Conservation (phyloP, 768 basidiomycete species). For the Chalciporus sphaerocephalus region DNA sequence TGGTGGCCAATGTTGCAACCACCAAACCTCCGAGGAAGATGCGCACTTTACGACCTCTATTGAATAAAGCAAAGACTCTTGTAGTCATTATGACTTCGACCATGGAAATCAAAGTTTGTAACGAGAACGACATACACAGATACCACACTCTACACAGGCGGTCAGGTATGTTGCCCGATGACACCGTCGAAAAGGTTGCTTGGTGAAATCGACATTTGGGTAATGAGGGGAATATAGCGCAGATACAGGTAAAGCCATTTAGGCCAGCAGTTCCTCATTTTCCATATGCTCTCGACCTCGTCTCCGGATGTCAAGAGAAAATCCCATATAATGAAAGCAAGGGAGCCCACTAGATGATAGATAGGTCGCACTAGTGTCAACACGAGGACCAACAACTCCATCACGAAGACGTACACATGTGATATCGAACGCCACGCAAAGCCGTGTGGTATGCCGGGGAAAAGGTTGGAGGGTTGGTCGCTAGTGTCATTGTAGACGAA, state of each 20-base stretch:
- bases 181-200: neutral
- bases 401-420: conserved; percentile 4
- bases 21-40: neutral
- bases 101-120: conserved; percentile 9
- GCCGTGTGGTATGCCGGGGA: conserved; percentile 5
- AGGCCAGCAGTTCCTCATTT: neutral
- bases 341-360: conserved; percentile 27
- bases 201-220: neutral
- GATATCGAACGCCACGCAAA: conserved; percentile 4
- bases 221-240: neutral
- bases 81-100: conserved; percentile 22
- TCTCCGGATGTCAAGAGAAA: conserved; percentile 20
- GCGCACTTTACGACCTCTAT: conserved; percentile 29
- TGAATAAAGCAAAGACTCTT: conserved; percentile 26
- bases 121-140: neutral
- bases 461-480: neutral
- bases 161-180: neutral
- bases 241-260: neutral
- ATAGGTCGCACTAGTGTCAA: neutral
- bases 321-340: conserved; percentile 28
- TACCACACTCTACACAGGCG: neutral
- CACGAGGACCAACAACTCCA: neutral
- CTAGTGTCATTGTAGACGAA: conserved; percentile 11
- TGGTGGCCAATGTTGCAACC: conserved; percentile 12
- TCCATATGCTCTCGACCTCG: conserved; percentile 30